These are phyloP conservation scores for Globisporangium paroecandrum DNA, from an alignment of 352 stramenopile genomes.

Conservation along the genomic window DNA sequence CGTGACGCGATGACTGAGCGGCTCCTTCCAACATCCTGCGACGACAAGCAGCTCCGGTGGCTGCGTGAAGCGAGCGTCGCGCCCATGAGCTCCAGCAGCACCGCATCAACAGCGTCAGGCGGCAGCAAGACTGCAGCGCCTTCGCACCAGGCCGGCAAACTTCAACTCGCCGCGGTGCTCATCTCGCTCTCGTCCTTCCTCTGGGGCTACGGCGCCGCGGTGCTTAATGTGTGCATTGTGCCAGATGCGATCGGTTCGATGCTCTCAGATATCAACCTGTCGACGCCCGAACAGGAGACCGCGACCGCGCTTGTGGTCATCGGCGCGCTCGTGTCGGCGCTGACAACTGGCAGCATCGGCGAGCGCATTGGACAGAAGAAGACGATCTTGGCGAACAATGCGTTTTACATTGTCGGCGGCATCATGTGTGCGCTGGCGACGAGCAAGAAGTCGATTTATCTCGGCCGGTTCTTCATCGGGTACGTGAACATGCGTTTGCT, in stretches of 20 bases:
- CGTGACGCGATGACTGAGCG: slow-evolving; percentile 29
- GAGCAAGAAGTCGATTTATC: slow-evolving; percentile 58
- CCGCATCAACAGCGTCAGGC: background rate
- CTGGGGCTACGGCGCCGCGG: slow-evolving; percentile 65
- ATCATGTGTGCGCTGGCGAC: slow-evolving; percentile 52
- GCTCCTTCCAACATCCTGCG: slow-evolving; percentile 24
- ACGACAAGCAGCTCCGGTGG: slow-evolving; percentile 16
- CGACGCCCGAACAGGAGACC: slow-evolving; percentile 64
- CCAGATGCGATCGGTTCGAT: slow-evolving; percentile 67
- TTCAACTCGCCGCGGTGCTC: slow-evolving; percentile 53
- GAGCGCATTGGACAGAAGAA: slow-evolving; percentile 62
- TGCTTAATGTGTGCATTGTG: slow-evolving; percentile 81
- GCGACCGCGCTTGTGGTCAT: slow-evolving; percentile 73
- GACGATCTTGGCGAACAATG: slow-evolving; percentile 67
- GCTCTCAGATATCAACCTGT: slow-evolving; percentile 69
- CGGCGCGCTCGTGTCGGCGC: slow-evolving; percentile 60
- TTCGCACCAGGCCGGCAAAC: slow-evolving; percentile 6
- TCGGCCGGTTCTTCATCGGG: slow-evolving; percentile 57
- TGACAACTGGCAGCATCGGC: slow-evolving; percentile 49
- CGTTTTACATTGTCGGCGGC: slow-evolving; percentile 61
- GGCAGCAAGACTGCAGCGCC: background rate
- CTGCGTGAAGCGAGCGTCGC: slow-evolving; percentile 17
- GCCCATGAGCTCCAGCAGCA: slow-evolving; percentile 1
- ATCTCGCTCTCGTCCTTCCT: slow-evolving; percentile 78
- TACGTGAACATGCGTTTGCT: slow-evolving; percentile 1